These are phyloP conservation scores for Pseudocercospora macadamiae DNA, from an alignment of 2,329 filamentous ascomycete genomes.

Conservation along the genomic window DNA sequence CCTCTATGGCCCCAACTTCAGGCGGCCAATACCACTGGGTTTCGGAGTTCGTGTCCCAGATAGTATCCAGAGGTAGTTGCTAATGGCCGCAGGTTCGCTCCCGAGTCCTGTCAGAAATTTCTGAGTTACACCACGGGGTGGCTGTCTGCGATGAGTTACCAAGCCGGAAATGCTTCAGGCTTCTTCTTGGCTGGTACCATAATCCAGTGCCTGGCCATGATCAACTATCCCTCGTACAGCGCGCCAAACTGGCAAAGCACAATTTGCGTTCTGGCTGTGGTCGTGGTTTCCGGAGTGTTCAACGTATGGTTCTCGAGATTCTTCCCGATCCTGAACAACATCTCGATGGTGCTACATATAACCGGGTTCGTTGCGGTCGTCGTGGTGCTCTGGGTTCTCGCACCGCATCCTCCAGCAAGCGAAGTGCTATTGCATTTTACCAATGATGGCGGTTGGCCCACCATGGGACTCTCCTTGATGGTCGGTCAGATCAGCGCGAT, in stretches of 20 bases:
- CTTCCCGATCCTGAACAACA: conserved; percentile 25
- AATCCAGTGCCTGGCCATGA: conserved; percentile 26
- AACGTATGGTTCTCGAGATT: conserved; percentile 24
- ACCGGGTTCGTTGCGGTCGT: conserved; percentile 25
- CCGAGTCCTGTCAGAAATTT: conserved; percentile 23
- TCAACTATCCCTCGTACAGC: conserved; percentile 23
- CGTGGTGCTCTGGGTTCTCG: conserved; percentile 22
- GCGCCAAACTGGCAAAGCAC: conserved; percentile 27
- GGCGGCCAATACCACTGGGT: conserved; percentile 27
- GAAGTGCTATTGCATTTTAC: conserved; percentile 36
- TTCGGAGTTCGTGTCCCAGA: not conserved
- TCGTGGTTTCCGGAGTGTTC: conserved; percentile 26
- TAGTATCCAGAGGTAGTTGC: not conserved
- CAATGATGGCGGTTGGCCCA: conserved; percentile 34
- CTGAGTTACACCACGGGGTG: conserved; percentile 34
- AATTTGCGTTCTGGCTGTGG: conserved; percentile 23
- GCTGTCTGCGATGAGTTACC: conserved; percentile 25
- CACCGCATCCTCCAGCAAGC: conserved; percentile 27
- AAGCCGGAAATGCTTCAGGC: conserved; percentile 27
- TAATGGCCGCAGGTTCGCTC: conserved; percentile 18
- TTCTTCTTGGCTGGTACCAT: conserved; percentile 28
- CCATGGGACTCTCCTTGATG: conserved; percentile 33
- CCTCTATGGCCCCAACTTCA: conserved; percentile 36
- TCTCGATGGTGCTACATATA: conserved; percentile 24
- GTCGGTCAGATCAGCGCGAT: conserved; percentile 33